Evolutionary conservation across 2,329 filamentous ascomycete species (phyloP).

Genomic region (Venturia oleaginea): DNA sequence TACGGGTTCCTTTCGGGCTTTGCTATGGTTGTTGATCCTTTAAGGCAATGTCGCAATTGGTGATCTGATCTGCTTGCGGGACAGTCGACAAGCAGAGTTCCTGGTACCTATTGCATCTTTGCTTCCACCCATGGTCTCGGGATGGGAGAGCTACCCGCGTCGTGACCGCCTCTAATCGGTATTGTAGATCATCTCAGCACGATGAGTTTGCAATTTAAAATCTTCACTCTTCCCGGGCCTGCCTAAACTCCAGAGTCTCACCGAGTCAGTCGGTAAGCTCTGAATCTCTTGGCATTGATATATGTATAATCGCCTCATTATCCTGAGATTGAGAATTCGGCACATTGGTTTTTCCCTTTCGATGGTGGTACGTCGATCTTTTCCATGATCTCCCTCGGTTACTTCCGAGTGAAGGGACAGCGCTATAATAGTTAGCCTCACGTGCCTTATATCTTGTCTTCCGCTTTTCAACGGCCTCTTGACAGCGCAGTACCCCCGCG

Average conservation of each 20-base stretch:
- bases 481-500: neutral
- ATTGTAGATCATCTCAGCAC: neutral
- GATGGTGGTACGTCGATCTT: neutral
- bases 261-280: neutral
- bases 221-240: neutral
- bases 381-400: neutral
- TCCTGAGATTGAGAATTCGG: neutral
- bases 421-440: neutral
- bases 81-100: neutral
- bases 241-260: neutral
- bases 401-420: neutral
- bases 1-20: no score
- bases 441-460: neutral
- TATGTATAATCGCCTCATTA: neutral
- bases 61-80: neutral
- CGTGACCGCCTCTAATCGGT: neutral
- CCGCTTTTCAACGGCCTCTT: neutral
- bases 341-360: neutral
- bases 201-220: neutral
- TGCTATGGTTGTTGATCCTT: neutral
- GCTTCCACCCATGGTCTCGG: no score
- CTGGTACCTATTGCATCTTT: neutral
- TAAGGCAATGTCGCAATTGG: neutral
- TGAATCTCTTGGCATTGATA: neutral
- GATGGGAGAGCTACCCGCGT: no score